Evolutionary conservation across 2,329 filamentous ascomycete genomes (phyloP), one percentile per base, ranked within the genome.

Genomic region (Dichotomopilus funicola): DNA sequence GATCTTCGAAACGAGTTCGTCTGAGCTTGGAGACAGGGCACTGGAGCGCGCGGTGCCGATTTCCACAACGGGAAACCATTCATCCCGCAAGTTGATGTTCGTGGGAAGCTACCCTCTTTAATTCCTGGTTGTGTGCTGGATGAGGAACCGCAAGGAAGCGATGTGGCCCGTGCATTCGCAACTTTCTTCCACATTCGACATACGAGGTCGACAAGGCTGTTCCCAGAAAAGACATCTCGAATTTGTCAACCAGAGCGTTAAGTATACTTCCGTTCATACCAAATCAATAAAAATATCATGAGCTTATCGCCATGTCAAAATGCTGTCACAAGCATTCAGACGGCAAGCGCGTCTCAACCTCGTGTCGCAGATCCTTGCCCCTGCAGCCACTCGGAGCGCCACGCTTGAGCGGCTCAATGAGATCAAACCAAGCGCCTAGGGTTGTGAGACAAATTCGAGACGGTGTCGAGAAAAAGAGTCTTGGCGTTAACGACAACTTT

Each of bases 361-460:
- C 53, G 46, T 55, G 53, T 58, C 59, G 43, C 58, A 42, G 55
- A 62, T 62, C 58, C 13, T 6, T 33, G 10, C 55, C 57, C 57
- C 56, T 64, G 59, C 54, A 59, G 59, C 61, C 62, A 64, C 56
- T 63, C 53, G 19, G 49, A 53, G 46, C 41, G 42, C 57, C 19
- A 53, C 61, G 59, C 56, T 64, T 59, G 48, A 57, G 58, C 60
- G 36, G 54, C 58, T 59, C 58, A 59, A 58, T 45, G 43, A 35
- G 54, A 61, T 64, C 62, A 64, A 64, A 64, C 62, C 37, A 43
- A 40, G 41, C 13, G 38, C 34, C 52, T 44, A 48, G 58, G 54
- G 40, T 57, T 55, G 45, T 63, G 63, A 63, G 60, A 64, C 63
- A 59, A 12, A 58, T 43, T 51, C 59, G 63, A 64, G 62, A 64